Evolutionary conservation across 768 basidiomycete species (phyloP).

Genomic region (Tulasnella sp.): DNA sequence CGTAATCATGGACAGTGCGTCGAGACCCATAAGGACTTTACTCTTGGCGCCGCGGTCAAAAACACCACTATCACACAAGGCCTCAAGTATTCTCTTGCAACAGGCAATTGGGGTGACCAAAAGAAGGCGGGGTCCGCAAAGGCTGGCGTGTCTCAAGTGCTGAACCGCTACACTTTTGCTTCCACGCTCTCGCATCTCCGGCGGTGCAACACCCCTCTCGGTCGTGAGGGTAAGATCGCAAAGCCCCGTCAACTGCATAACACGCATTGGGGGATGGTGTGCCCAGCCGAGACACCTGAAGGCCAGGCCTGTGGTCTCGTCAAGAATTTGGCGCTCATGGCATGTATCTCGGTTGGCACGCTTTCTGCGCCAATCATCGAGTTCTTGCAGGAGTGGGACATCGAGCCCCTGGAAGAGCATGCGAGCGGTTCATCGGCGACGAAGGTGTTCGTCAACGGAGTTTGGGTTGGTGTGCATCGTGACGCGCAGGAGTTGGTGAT

Average conservation of each 20-base stretch:
- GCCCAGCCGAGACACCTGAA: conserved; percentile 98
- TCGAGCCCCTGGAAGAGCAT: conserved; percentile 91
- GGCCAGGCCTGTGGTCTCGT: conserved; percentile 98
- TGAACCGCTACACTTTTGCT: conserved; percentile 97
- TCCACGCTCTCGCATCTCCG: conserved; percentile 97
- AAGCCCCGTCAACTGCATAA: conserved; percentile 99
- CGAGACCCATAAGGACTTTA: conserved; percentile 91
- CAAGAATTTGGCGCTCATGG: conserved; percentile 95
- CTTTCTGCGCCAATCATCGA: conserved; percentile 93
- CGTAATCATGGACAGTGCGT: conserved; percentile 59
- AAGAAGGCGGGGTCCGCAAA: conserved; percentile 98
- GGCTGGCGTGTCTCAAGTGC: conserved; percentile 96
- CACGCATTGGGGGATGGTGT: conserved; percentile 99
- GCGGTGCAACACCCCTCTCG: conserved; percentile 95
- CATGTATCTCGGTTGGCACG: conserved; percentile 96
- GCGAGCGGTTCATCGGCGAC: conserved; percentile 75
- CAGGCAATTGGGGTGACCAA: conserved; percentile 99
- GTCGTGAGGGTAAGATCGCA: conserved; percentile 97
- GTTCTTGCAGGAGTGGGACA: conserved; percentile 97
- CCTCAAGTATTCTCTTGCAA: conserved; percentile 93
- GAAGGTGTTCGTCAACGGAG: conserved; percentile 98
- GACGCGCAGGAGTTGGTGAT: conserved; percentile 87
- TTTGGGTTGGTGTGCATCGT: conserved; percentile 98
- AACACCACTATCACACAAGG: conserved; percentile 97
- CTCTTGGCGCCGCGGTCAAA: conserved; percentile 82